Evolutionary conservation across 352 stramenopile species (phyloP).

Genomic region (Paralagenidium karlingii): DNA sequence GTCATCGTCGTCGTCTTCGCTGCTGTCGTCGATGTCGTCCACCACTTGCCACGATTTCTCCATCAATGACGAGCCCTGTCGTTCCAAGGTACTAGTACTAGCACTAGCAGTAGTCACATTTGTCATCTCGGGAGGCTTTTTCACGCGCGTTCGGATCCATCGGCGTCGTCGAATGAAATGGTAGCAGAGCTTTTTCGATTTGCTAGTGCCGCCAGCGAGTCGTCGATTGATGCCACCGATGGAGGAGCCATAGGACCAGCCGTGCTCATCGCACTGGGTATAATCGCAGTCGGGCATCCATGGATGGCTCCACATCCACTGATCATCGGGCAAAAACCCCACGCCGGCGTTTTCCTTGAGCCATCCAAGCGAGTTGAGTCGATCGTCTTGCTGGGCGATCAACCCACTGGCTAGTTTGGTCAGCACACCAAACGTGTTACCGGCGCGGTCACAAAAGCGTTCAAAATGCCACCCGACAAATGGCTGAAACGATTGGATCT

Average conservation of each 20-base stretch:
- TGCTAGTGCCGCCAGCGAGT: conserved; percentile 60
- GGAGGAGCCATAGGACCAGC: conserved; percentile 76
- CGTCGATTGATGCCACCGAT: conserved; percentile 74
- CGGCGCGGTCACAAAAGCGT: conserved; percentile 67
- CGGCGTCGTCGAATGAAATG: conserved; percentile 62
- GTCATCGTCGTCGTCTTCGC: no score
- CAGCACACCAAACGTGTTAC: conserved; percentile 51
- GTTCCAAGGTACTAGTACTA: no score
- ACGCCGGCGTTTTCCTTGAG: conserved; percentile 20
- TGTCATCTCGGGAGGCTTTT: conserved; percentile 23
- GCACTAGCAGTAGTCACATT: no score
- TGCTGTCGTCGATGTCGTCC: no score
- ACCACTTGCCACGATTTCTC: no score
- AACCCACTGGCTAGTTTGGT: conserved; percentile 30
- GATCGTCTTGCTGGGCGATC: conserved; percentile 19
- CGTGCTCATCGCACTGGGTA: conserved; percentile 72
- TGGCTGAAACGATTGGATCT: conserved; percentile 72
- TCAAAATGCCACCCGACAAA: conserved; percentile 73
- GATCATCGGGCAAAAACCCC: conserved; percentile 34
- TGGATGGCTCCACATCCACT: conserved; percentile 77
- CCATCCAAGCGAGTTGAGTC: conserved; percentile 29
- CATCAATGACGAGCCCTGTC: no score
- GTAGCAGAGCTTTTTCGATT: conserved; percentile 60
- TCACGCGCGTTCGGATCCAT: conserved; percentile 71
- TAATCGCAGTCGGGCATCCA: conserved; percentile 69